Evolutionary conservation across 108 stramenopile species (phyloP).

Genomic region (Schizochytrium sp.): DNA sequence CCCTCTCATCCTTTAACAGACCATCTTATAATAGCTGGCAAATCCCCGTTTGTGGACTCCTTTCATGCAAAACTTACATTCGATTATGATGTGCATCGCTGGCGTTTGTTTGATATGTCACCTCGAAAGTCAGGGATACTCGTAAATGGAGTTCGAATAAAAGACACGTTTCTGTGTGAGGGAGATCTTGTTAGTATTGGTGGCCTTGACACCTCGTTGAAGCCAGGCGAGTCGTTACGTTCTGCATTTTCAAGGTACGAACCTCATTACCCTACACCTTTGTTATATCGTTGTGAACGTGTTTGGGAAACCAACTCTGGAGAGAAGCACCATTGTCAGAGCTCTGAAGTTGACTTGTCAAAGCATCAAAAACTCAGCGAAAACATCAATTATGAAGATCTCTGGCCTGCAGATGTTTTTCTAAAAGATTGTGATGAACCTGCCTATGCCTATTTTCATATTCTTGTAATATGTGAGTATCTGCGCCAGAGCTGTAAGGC

Average conservation of each 20-base stretch:
- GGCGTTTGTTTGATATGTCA: neutral
- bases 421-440: neutral
- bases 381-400: neutral
- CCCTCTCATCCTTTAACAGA: neutral
- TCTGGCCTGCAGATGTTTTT: neutral
- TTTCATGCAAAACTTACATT: neutral
- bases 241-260: neutral
- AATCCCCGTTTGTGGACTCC: neutral
- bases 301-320: neutral
- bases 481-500: slow-evolving; percentile 45
- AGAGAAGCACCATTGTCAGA: neutral
- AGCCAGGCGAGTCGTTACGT: neutral
- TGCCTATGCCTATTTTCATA: slow-evolving; percentile 8
- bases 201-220: neutral
- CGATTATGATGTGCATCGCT: neutral
- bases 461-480: slow-evolving; percentile 31
- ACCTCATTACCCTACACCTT: neutral
- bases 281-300: neutral
- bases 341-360: neutral
- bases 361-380: neutral
- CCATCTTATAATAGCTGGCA: neutral
- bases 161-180: neutral
- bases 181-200: slow-evolving; percentile 8
- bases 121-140: neutral
- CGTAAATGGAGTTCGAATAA: slow-evolving; percentile 14